Conservation (phyloP, 1,284 basidiomycete species). For the Irpex sp. region DNA sequence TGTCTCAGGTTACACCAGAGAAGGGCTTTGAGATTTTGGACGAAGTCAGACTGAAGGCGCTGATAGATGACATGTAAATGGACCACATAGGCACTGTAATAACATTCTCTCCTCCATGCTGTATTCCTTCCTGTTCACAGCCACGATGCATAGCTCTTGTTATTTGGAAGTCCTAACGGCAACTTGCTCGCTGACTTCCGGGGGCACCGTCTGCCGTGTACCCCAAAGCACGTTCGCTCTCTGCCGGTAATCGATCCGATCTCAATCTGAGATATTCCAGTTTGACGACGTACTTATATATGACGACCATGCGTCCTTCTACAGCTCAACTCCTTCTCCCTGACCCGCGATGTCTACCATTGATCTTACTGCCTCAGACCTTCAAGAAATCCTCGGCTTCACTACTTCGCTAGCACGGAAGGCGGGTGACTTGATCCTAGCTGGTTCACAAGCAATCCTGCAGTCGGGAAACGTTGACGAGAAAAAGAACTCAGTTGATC, state of each 20-base stretch:
- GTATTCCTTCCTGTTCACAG: neutral
- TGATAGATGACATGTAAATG: conserved; percentile 74
- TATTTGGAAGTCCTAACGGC: neutral
- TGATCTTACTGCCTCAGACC: conserved; percentile 42
- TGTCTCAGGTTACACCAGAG: conserved; percentile 61
- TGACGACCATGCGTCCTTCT: neutral
- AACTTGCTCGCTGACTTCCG: neutral
- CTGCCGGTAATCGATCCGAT: conserved; percentile 1
- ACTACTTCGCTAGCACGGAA: conserved; percentile 68
- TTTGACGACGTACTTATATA: neutral
- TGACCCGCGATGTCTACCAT: conserved; percentile 16
- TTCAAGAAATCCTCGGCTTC: conserved; percentile 70
- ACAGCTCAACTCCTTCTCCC: neutral
- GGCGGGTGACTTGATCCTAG: conserved; percentile 69
- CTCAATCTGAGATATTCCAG: neutral
- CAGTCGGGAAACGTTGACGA: conserved; percentile 58
- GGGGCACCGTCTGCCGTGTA: neutral
- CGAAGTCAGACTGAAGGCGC: conserved; percentile 71
- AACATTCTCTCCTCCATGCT: conserved; percentile 1
- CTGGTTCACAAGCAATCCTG: conserved; percentile 72
- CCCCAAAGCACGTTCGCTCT: neutral
- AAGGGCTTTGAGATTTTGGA: conserved; percentile 84
- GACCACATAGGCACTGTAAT: conserved; percentile 8
- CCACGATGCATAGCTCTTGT: neutral
- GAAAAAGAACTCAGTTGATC: conserved; percentile 90